These are phyloP conservation scores for Mrakia frigida DNA, from an alignment of 768 basidiomycete genomes.

Conservation along the genomic window DNA sequence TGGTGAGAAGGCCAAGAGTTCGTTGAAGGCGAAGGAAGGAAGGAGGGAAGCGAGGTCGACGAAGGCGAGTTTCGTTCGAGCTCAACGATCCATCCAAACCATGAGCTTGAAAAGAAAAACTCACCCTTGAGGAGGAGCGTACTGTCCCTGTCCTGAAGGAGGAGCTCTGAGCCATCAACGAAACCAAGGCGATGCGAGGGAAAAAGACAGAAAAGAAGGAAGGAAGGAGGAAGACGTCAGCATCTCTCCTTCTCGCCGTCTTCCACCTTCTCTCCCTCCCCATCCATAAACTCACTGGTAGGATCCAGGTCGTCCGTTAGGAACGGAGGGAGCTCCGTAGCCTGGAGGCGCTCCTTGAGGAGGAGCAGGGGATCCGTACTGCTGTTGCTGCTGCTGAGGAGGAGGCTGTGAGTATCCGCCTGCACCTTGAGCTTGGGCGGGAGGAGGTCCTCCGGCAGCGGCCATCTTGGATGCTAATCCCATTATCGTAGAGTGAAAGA, in stretches of 20 bases:
- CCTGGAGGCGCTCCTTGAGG: slow-evolving; percentile 6
- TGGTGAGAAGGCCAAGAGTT: background rate
- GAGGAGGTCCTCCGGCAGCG: slow-evolving; percentile 1
- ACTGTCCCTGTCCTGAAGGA: background rate
- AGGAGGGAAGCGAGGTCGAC: background rate
- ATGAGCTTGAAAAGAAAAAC: background rate
- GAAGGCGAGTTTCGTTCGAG: background rate
- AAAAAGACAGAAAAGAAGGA: background rate
- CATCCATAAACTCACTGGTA: background rate
- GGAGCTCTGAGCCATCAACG: background rate
- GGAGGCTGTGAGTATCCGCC: background rate
- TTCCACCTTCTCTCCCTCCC: too few relatives aligned
- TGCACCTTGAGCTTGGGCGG: background rate
- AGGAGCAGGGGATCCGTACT: slow-evolving; percentile 20
- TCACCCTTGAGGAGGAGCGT: slow-evolving; percentile 14
- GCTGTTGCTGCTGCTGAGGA: slow-evolving; percentile 16
- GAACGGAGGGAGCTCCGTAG: slow-evolving; percentile 26
- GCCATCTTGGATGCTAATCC: slow-evolving; percentile 12
- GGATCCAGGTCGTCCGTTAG: slow-evolving; percentile 20
- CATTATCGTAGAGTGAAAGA: background rate
- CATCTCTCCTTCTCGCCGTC: background rate
- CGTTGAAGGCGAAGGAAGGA: background rate
- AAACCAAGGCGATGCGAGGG: background rate
- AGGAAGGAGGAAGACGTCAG: background rate
- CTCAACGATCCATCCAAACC: background rate